Percentiles rank a stretch among this genome's conserved stretches.
Conservation (phyloP, 2,329 filamentous ascomycete genomes). For the Trichoderma koningii region DNA sequence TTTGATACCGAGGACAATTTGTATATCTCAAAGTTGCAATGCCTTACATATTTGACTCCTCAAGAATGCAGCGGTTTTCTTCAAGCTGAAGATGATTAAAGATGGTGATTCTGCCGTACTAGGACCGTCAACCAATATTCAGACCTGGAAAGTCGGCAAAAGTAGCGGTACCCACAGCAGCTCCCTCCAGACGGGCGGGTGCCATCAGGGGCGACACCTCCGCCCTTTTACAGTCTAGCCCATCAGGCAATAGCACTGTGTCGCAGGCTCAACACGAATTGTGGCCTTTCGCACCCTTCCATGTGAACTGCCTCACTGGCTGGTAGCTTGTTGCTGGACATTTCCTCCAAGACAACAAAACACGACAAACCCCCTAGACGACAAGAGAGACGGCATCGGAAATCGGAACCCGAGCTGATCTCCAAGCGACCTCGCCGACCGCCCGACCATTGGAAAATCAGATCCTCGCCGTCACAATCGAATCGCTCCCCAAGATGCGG, state of each 20-base stretch:
- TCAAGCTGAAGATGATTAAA: too few species aligned
- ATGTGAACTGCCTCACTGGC: conserved; percentile 16
- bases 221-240: conserved; percentile 20
- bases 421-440: conserved; percentile 23
- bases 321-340: conserved; percentile 6
- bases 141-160: too few species aligned
- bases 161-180: too few species aligned
- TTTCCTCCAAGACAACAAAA: conserved; percentile 6
- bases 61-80: too few species aligned
- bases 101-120: too few species aligned
- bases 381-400: conserved; percentile 27
- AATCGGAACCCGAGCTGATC: conserved; percentile 6
- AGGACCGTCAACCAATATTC: too few species aligned
- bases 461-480: conserved; percentile 11
- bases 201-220: conserved; percentile 1
- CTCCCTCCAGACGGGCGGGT: not conserved
- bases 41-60: accelerated
- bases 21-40: too few species aligned
- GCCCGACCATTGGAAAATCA: conserved; percentile 12
- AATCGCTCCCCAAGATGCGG: conserved; percentile 46
- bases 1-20: too few species aligned
- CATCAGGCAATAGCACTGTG: conserved; percentile 22
- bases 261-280: conserved; percentile 25
- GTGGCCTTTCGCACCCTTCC: conserved; percentile 25
- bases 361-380: not conserved